A percentile compares a stretch with the other conserved stretches of the same genome.
phyloP scores from a whole-genome alignment of 192 early-diverging fungal genomes.

The Backusella tarrabulga region DNA sequence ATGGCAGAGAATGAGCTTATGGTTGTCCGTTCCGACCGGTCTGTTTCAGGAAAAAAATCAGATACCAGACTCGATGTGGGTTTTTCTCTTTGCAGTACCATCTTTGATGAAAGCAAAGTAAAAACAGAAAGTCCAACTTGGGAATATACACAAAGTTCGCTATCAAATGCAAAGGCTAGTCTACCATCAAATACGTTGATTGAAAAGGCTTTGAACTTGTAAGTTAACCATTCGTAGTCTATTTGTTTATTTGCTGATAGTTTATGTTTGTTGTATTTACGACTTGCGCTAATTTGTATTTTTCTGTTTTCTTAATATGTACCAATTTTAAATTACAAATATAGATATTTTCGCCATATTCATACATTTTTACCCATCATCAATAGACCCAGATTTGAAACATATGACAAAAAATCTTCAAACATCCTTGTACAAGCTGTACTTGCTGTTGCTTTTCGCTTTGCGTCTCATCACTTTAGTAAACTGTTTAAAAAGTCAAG shows the following conservation, averaged over 20 bases:
- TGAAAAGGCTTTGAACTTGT: slow-evolving; percentile 17
- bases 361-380: slow-evolving; percentile 31
- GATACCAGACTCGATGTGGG: slow-evolving; percentile 26
- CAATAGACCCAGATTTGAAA: slow-evolving; percentile 27
- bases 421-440: slow-evolving; percentile 20
- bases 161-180: not conserved
- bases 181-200: slow-evolving; percentile 7
- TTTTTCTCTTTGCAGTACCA: slow-evolving; percentile 19
- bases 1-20: slow-evolving; percentile 30
- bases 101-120: slow-evolving; percentile 17
- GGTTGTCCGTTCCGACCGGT: slow-evolving; percentile 26
- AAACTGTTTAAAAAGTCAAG: not conserved
- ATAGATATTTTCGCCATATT: slow-evolving; percentile 33
- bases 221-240: not conserved
- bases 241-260: not conserved
- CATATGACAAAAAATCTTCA: slow-evolving; percentile 12
- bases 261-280: not conserved
- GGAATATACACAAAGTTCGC: not conserved
- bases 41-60: slow-evolving; percentile 16
- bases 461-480: slow-evolving; percentile 12
- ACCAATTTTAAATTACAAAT: slow-evolving; percentile 2
- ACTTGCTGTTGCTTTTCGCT: slow-evolving; percentile 23
- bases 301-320: slow-evolving; percentile 13
- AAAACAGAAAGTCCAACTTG: not conserved
- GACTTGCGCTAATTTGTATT: slow-evolving; percentile 1